phyloP scores from a whole-genome alignment of 2,329 filamentous ascomycete genomes.

The Fusarium mundagurra region DNA sequence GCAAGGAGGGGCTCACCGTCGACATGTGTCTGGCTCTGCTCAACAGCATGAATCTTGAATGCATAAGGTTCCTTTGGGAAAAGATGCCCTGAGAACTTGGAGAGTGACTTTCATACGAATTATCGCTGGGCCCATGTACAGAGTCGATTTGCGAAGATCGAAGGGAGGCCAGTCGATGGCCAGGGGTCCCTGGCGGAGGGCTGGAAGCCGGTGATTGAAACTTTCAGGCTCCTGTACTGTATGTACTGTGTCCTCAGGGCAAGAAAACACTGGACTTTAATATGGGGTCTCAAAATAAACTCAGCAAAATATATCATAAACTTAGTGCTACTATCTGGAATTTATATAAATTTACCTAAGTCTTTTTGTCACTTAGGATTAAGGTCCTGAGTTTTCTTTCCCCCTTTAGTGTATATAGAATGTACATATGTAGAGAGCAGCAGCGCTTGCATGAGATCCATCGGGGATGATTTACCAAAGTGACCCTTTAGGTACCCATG shows the following conservation, averaged over 20 bases:
- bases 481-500: slow-evolving; percentile 28
- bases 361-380: too few species aligned
- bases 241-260: too few species aligned
- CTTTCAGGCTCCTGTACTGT: background rate
- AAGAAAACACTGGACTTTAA: too few species aligned
- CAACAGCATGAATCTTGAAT: background rate
- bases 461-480: slow-evolving; percentile 33
- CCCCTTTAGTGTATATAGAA: background rate
- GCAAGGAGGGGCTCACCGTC: background rate
- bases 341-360: too few species aligned
- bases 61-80: background rate
- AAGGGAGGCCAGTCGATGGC: slow-evolving; percentile 15
- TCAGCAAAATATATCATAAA: too few species aligned
- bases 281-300: too few species aligned
- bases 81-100: slow-evolving; percentile 1
- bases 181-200: slow-evolving; percentile 3
- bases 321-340: too few species aligned
- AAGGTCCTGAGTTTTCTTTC: too few species aligned
- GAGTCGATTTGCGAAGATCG: slow-evolving; percentile 41
- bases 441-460: slow-evolving; percentile 38
- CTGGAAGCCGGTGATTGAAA: slow-evolving; percentile 9
- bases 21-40: background rate
- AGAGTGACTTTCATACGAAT: slow-evolving; percentile 3
- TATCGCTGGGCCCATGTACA: slow-evolving; percentile 12
- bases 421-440: background rate